These are phyloP conservation scores for Colletotrichum liaoningense DNA, from an alignment of 2,329 filamentous ascomycete genomes.

Conservation along the genomic window DNA sequence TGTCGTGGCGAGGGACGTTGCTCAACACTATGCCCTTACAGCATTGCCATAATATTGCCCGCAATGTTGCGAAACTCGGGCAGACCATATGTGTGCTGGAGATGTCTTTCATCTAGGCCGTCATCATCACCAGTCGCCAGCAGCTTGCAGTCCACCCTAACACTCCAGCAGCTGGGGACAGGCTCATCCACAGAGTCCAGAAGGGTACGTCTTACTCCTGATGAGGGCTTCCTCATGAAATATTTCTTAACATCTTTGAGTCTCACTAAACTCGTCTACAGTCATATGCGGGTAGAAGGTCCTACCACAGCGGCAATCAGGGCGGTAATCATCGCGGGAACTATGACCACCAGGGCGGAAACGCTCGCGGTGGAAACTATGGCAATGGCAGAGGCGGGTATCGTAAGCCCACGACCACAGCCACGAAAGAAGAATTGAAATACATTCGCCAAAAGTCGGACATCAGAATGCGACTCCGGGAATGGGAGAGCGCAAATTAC, in stretches of 20 bases:
- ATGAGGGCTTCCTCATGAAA: not conserved
- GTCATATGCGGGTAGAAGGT: not conserved
- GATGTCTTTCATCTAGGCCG: slow-evolving; percentile 42
- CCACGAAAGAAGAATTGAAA: not conserved
- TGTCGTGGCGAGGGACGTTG: slow-evolving; percentile 4
- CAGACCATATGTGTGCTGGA: slow-evolving; percentile 47
- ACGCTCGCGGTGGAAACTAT: slow-evolving; percentile 7
- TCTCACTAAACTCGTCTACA: not conserved
- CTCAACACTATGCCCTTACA: not conserved
- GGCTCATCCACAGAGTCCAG: not conserved
- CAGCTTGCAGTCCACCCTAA: slow-evolving; percentile 20
- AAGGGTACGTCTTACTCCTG: not conserved
- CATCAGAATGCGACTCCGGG: slow-evolving; percentile 55
- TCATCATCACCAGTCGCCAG: not conserved
- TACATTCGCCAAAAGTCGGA: slow-evolving; percentile 22
- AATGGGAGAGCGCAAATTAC: slow-evolving; percentile 54
- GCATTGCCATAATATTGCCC: not conserved
- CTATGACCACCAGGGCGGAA: not conserved
- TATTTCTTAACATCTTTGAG: not conserved
- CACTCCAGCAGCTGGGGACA: slow-evolving; percentile 24
- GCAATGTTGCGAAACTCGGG: slow-evolving; percentile 46
- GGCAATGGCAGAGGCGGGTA: not conserved
- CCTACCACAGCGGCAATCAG: not conserved
- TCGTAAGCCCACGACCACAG: not conserved
- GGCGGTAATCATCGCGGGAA: not conserved